Percentiles rank a stretch among this genome's conserved stretches.
phyloP scores from a whole-genome alignment of 2,329 filamentous ascomycete species.

The Macrophomina tecta region DNA sequence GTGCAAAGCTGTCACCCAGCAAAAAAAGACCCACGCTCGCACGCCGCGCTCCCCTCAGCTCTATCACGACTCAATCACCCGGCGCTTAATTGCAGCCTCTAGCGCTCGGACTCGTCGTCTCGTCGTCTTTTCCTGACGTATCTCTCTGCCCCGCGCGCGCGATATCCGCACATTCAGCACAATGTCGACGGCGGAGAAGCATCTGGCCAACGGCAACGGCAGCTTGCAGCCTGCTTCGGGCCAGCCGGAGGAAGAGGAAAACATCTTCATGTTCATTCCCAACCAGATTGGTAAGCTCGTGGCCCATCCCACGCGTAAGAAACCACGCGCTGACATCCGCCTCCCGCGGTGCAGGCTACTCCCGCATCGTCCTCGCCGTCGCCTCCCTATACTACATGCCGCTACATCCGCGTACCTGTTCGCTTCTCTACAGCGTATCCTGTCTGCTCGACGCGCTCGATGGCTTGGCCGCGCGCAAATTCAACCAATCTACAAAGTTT shows the following conservation, averaged over 20 bases:
- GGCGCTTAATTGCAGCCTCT: conserved; percentile 5
- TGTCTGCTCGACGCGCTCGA: conserved; percentile 95
- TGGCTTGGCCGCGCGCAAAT: conserved; percentile 84
- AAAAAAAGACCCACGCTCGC: conserved; percentile 6
- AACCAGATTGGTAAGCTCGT: conserved; percentile 56
- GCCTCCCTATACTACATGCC: conserved; percentile 99
- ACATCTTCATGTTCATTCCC: conserved; percentile 61
- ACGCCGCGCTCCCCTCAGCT: not conserved
- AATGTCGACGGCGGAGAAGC: conserved; percentile 21
- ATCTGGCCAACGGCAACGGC: conserved; percentile 27
- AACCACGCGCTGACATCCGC: not conserved
- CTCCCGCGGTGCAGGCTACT: conserved; percentile 49
- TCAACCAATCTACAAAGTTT: conserved; percentile 92
- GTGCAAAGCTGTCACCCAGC: conserved; percentile 8
- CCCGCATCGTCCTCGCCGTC: conserved; percentile 67
- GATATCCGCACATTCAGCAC: not conserved
- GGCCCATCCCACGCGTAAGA: not conserved
- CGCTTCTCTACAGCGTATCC: conserved; percentile 87
- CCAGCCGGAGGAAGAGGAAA: conserved; percentile 49
- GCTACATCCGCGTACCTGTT: conserved; percentile 94
- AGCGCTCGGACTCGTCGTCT: not conserved
- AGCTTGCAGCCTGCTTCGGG: conserved; percentile 1
- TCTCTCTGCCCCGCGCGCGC: conserved; percentile 11
- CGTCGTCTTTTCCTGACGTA: not conserved
- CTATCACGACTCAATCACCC: conserved; percentile 8